Conservation (phyloP, 768 basidiomycete genomes). For the Calvatia gigantea region DNA sequence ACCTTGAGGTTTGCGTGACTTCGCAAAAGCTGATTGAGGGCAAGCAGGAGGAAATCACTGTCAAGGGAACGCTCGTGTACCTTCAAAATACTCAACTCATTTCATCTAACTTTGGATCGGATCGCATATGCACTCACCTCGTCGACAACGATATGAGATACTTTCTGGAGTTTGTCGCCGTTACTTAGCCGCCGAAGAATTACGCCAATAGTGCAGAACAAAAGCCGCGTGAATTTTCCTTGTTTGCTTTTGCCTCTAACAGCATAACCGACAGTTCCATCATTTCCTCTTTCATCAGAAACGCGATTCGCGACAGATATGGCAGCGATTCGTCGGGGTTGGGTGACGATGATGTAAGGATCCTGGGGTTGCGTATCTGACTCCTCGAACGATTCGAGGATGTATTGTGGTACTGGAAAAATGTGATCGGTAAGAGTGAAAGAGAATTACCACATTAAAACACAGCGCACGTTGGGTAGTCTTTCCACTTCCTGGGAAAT, state of each 20-base stretch:
- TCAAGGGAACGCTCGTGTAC: conserved; percentile 93
- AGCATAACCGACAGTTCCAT: conserved; percentile 81
- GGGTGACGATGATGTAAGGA: conserved; percentile 78
- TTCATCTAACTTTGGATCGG: neutral
- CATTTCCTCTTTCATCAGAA: conserved; percentile 72
- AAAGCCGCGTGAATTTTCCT: conserved; percentile 60
- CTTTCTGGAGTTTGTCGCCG: conserved; percentile 63
- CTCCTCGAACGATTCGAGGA: conserved; percentile 78
- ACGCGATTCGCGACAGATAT: conserved; percentile 87
- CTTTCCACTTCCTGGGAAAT: conserved; percentile 75
- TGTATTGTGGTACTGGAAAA: conserved; percentile 78
- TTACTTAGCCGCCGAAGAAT: conserved; percentile 73
- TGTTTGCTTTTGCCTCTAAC: conserved; percentile 85
- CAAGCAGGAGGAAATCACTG: conserved; percentile 83
- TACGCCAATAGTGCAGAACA: conserved; percentile 96
- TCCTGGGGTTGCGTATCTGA: conserved; percentile 53
- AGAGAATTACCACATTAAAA: too few species aligned
- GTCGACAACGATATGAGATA: conserved; percentile 87
- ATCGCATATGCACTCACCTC: conserved; percentile 51
- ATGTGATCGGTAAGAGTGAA: conserved; percentile 4
- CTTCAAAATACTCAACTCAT: conserved; percentile 29
- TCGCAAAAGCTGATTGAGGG: conserved; percentile 72
- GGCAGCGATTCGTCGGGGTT: conserved; percentile 86
- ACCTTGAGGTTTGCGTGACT: conserved; percentile 69
- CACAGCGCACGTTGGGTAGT: conserved; percentile 67